Evolutionary conservation across 2,329 filamentous ascomycete species (phyloP).

Genomic region (Chaetoscypha palmicola): DNA sequence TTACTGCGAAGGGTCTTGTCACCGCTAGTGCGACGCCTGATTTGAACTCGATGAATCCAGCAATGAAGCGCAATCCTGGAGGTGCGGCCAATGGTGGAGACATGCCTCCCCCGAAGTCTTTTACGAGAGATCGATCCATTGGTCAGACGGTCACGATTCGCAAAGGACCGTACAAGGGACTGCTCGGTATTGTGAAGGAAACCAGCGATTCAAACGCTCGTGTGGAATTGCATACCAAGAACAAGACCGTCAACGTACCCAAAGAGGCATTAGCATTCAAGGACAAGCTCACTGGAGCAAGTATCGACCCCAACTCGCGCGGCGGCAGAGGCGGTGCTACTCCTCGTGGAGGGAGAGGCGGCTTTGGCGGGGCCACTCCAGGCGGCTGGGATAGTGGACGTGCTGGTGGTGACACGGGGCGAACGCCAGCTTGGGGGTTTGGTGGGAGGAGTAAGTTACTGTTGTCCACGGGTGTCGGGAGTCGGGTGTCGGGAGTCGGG

Average conservation of each 20-base stretch:
- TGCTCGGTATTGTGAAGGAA: conserved; percentile 93
- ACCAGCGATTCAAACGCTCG: conserved; percentile 79
- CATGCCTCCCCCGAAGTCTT: conserved; percentile 62
- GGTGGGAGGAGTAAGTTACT: conserved; percentile 51
- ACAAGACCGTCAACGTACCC: conserved; percentile 78
- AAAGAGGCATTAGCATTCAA: conserved; percentile 80
- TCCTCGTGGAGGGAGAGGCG: conserved; percentile 37
- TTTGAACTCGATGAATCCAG: conserved; percentile 86
- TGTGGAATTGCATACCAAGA: conserved; percentile 90
- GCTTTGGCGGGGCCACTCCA: conserved; percentile 40
- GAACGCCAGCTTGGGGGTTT: conserved; percentile 75
- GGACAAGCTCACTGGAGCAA: conserved; percentile 72
- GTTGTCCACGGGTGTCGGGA: too few species aligned
- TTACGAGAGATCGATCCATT: conserved; percentile 74
- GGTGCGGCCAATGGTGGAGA: conserved; percentile 43
- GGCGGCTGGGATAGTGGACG: conserved; percentile 60
- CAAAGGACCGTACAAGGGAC: conserved; percentile 83
- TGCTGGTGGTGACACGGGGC: conserved; percentile 54
- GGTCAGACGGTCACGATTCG: conserved; percentile 88
- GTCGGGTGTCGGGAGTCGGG: too few species aligned
- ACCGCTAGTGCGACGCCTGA: conserved; percentile 60
- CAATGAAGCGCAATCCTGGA: conserved; percentile 63
- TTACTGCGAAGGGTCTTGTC: conserved; percentile 84
- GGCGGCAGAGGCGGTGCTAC: conserved; percentile 38
- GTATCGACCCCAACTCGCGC: conserved; percentile 61